A percentile compares a stretch with the other conserved stretches of the same genome.
Conservation (phyloP, 2,329 filamentous ascomycete genomes). For the Claviceps monticola region DNA sequence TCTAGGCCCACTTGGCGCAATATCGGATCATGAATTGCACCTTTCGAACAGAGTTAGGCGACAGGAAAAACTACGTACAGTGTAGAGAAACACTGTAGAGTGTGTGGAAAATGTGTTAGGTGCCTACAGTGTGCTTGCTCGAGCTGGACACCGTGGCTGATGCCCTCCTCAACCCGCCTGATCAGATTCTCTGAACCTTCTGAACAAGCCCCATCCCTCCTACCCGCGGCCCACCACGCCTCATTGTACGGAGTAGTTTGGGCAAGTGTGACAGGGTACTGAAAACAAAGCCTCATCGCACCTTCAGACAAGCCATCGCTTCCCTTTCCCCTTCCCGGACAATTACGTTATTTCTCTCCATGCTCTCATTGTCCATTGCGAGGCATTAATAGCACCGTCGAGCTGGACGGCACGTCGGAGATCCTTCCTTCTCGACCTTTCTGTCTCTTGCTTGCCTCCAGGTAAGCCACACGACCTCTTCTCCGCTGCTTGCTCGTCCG, state of each 20-base stretch:
- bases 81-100: neutral
- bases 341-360: conserved; percentile 13
- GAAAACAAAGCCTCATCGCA: conserved; percentile 30
- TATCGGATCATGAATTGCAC: neutral
- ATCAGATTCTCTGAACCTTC: neutral
- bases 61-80: neutral
- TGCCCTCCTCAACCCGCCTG: neutral
- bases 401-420: conserved; percentile 22
- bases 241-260: conserved; percentile 12
- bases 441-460: conserved; percentile 13
- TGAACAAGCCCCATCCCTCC: conserved; percentile 2
- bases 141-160: conserved; percentile 1
- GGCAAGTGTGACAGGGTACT: conserved; percentile 21
- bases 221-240: conserved; percentile 12
- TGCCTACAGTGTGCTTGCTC: neutral
- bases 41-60: neutral
- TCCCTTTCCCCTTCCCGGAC: conserved; percentile 8
- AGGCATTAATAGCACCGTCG: conserved; percentile 24
- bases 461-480: conserved; percentile 16
- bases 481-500: conserved; percentile 4
- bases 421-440: conserved; percentile 12
- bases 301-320: conserved; percentile 15
- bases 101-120: no score
- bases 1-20: neutral
- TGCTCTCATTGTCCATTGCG: conserved; percentile 24